Percentiles rank a stretch among this genome's conserved stretches.
Conservation (phyloP, 1,139 yeast genomes). For the Suhomyces bokatorum region DNA sequence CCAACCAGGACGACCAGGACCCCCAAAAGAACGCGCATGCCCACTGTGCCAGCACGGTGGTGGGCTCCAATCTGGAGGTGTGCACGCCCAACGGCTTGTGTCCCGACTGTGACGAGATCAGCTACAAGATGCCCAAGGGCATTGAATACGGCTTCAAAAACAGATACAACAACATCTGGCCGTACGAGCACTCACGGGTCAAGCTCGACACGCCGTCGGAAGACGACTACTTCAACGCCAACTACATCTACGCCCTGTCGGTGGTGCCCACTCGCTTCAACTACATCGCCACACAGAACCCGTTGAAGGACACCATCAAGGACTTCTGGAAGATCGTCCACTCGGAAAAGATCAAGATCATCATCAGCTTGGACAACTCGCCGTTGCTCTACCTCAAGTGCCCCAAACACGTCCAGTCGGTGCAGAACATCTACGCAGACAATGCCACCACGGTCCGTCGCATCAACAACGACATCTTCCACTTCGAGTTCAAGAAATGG, state of each 20-base stretch:
- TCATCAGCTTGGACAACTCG: conserved; percentile 65
- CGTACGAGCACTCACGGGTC: conserved; percentile 49
- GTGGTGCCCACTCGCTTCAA: conserved; percentile 20
- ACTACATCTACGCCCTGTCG: conserved; percentile 30
- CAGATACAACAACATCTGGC: conserved; percentile 48
- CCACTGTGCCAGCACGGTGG: conserved; percentile 8
- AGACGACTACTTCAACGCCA: conserved; percentile 48
- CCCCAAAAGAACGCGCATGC: conserved; percentile 6
- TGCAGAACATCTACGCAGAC: conserved; percentile 11
- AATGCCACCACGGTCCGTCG: conserved; percentile 22
- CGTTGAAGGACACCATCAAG: conserved; percentile 38
- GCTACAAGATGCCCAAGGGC: conserved; percentile 55
- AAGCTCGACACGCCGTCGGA: conserved; percentile 26
- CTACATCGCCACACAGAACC: conserved; percentile 50
- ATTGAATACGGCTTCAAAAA: conserved; percentile 48
- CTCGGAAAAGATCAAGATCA: conserved; percentile 59
- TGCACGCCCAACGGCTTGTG: conserved; percentile 49
- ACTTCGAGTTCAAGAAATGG: conserved; percentile 75
- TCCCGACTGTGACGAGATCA: conserved; percentile 42
- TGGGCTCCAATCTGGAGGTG: conserved; percentile 15
- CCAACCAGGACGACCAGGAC: conserved; percentile 4
- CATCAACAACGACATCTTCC: conserved; percentile 44
- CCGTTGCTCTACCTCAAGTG: conserved; percentile 16
- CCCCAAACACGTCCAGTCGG: conserved; percentile 3
- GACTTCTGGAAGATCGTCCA: conserved; percentile 49